Evolutionary conservation across 2,329 filamentous ascomycete species (phyloP), one percentile per base, ranked within the genome.

Genomic region (Blastomyces emzantsi): DNA sequence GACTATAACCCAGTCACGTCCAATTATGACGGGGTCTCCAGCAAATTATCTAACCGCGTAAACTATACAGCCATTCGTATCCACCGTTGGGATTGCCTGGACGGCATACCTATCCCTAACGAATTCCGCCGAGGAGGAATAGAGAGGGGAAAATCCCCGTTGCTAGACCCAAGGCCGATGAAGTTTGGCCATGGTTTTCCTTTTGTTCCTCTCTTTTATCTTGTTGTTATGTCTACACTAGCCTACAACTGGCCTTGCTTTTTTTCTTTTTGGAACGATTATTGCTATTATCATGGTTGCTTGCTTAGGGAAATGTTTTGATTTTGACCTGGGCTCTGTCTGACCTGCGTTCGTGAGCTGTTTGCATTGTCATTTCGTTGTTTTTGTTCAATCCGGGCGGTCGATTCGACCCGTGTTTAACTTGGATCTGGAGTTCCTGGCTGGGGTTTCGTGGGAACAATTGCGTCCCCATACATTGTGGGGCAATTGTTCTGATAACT

Each of bases 61-160:
- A 33, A 25, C n/a, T 45, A 15, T 25, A 33, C 52, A 94, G 91
- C 92, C 92, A 0, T 96, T 96, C 72, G 92, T 96, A 3, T 96
- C 92, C 30, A 94, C 90, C 7, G 79, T 97, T 61, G 92, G 92
- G 80, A 96, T 96, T 71, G 90, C 90, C 33, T 96, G 92, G 92
- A 96, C 92, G 4, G 92, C 90, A 15, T 97, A 96, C 75, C 84
- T 97, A 7, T 96, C 91, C 3, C 83, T 97, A 49, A 89, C 88
- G 63, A 96, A 96, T 76, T 87, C 90, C 2, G 83, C 90, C 2
- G 90, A 92, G 63, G 89, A 92, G 61, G 81, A 78, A 5, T 73
- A 75, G 61, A 58, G 7, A 51, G 15, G 4, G 39, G 4, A 47
- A 25, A 13, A n/a, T n/a, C n/a, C 8, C 39, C 22, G 17, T 1